phyloP scores from a whole-genome alignment of 345 rosid species.

The Euphorbia lathyris region DNA sequence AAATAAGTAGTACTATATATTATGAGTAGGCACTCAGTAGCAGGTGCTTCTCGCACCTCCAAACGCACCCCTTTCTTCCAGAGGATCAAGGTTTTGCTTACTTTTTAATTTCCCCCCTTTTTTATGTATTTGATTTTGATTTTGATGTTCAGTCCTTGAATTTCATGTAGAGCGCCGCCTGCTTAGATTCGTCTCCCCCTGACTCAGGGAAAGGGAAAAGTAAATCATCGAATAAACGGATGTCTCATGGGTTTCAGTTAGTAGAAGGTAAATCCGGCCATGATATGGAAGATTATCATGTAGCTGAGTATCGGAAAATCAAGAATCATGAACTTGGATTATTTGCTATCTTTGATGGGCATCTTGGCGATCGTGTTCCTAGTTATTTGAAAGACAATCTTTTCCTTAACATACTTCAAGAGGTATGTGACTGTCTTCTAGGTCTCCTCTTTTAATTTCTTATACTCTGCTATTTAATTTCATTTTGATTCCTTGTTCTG shows the following conservation, averaged over 20 bases:
- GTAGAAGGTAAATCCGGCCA: slow-evolving; percentile 63
- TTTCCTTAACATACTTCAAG: slow-evolving; percentile 47
- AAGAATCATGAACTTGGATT: slow-evolving; percentile 50
- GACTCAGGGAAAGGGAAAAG: slow-evolving; percentile 48
- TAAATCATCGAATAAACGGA: slow-evolving; percentile 30
- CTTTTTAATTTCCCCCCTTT: neutral
- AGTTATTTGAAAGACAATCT: slow-evolving; percentile 49
- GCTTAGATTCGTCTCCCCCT: slow-evolving; percentile 34
- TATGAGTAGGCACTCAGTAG: slow-evolving; percentile 35
- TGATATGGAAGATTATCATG: slow-evolving; percentile 61
- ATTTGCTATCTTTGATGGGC: slow-evolving; percentile 60
- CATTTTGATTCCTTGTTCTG: neutral
- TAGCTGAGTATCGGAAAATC: slow-evolving; percentile 46
- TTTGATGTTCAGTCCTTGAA: neutral
- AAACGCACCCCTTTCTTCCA: slow-evolving; percentile 19
- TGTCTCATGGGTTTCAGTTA: slow-evolving; percentile 54
- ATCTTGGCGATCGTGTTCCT: slow-evolving; percentile 57
- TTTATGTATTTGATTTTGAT: neutral
- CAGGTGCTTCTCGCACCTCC: slow-evolving; percentile 28
- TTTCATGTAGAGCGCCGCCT: slow-evolving; percentile 24
- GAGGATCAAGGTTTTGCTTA: slow-evolving; percentile 40
- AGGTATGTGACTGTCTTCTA: no score
- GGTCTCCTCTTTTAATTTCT: neutral
- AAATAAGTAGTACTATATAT: no score
- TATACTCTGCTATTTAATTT: no score